Evolutionary conservation across 495 filamentous ascomycete species (phyloP), one percentile per base, ranked within the genome.

Genomic region (Margaritispora aquatica): DNA sequence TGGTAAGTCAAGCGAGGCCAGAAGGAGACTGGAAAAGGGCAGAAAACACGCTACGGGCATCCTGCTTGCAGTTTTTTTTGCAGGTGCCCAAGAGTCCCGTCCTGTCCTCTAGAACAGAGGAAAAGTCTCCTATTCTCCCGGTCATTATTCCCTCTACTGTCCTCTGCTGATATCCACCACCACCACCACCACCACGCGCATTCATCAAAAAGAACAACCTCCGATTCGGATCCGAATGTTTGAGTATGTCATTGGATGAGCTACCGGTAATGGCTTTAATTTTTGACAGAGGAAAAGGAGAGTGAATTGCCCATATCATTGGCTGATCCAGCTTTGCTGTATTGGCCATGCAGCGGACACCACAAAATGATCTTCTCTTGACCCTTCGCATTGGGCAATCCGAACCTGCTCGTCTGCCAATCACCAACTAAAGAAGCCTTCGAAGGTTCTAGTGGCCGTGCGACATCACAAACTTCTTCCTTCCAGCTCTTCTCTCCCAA

Each of bases 401-500:
- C n/a, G n/a, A n/a, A n/a, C n/a, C 19, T 17, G 17, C 58, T 3
- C 55, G 0, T 2, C n/a, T 27, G 44, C 62, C 58, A 65, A 58
- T 59, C 38, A 59, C 17, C 24, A 48, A n/a, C 11, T 34, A 27
- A 57, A 58, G 19, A 51, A 23, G 26, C 52, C 55, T 26, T 41
- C 27, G 27, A 34, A 1, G 20, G 11, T 21, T 36, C 23, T 51
- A 54, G 41, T 51, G 38, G 48, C 21, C 5, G 19, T 19, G 29
- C 15, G 52, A 13, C 27, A 52, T 51, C 51, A 29, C 27, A 24
- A 41, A 38, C 27, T 9, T 19, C 31, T 15, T 41, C 20, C 52
- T n/a, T n/a, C n/a, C n/a, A n/a, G n/a, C n/a, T n/a, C n/a, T n/a
- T 15, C 13, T 47, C 20, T 27, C 41, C 62, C 62, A 61, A 55